A percentile compares a stretch with the other conserved stretches of the same genome.
Evolutionary conservation across 2,329 filamentous ascomycete genomes (phyloP).

Genomic region (Botrytis fragariae): DNA sequence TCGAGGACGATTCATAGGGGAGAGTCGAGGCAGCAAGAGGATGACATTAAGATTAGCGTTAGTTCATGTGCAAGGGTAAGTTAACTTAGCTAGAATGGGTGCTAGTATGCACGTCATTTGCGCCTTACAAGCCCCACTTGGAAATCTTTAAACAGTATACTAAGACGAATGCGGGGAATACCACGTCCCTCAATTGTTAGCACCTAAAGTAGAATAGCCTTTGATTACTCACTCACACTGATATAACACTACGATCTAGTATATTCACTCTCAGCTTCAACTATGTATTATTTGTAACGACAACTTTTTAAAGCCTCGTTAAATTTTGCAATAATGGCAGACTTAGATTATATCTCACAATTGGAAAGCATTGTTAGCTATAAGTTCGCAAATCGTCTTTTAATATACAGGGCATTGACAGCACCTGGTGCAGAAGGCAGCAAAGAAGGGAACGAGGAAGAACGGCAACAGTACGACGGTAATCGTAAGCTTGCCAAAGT

Average conservation of each 20-base stretch:
- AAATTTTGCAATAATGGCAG: not conserved
- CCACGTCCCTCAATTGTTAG: not conserved
- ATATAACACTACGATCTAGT: not conserved
- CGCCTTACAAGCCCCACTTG: no score
- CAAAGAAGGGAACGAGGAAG: conserved; percentile 22
- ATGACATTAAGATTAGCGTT: no score
- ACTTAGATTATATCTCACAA: not conserved
- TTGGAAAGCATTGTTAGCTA: not conserved
- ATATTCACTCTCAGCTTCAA: not conserved
- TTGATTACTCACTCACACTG: not conserved
- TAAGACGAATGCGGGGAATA: conserved; percentile 3
- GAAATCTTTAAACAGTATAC: not conserved
- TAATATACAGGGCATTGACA: conserved; percentile 12
- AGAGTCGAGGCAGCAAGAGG: no score
- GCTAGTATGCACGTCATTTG: no score
- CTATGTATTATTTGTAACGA: not conserved
- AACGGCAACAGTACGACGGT: conserved; percentile 19
- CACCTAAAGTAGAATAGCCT: not conserved
- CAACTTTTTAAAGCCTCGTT: not conserved
- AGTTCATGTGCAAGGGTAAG: no score
- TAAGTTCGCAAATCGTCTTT: not conserved
- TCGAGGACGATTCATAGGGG: no score
- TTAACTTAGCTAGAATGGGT: no score
- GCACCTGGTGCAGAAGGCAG: conserved; percentile 19
- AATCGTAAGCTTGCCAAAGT: conserved; percentile 18